Conservation (phyloP, 306 rosid species). For the Arachis hypogaea region DNA sequence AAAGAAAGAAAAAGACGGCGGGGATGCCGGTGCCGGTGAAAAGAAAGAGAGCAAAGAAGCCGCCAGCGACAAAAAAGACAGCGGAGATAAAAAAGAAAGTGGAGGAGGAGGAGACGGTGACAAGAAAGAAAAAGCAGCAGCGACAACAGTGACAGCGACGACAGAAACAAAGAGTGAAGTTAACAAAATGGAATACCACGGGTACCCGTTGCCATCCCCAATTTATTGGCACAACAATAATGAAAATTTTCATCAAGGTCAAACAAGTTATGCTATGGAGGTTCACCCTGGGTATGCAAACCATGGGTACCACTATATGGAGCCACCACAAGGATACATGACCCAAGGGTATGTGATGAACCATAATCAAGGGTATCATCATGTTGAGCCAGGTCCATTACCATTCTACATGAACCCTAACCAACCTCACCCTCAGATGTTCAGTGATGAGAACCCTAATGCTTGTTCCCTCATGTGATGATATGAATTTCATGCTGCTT, state of each 20-base stretch:
- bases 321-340: slow-evolving; percentile 12
- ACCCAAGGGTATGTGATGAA: slow-evolving; percentile 29
- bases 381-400: slow-evolving; percentile 26
- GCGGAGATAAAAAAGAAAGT: slow-evolving; percentile 30
- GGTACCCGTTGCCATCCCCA: slow-evolving; percentile 43
- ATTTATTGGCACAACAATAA: slow-evolving; percentile 45
- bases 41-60: slow-evolving; percentile 37
- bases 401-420: slow-evolving; percentile 41
- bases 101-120: slow-evolving; percentile 22
- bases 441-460: slow-evolving; percentile 92
- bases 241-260: slow-evolving; percentile 48
- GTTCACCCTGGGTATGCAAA: slow-evolving; percentile 18
- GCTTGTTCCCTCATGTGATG: slow-evolving; percentile 87
- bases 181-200: slow-evolving; percentile 63
- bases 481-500: neutral
- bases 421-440: slow-evolving; percentile 56
- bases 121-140: slow-evolving; percentile 9
- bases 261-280: slow-evolving; percentile 46
- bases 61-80: slow-evolving; percentile 37
- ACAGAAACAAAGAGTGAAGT: slow-evolving; percentile 40
- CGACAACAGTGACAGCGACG: neutral
- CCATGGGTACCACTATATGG: slow-evolving; percentile 25
- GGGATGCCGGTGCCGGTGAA: neutral
- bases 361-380: slow-evolving; percentile 35
- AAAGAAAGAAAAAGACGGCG: slow-evolving; percentile 49